Evolutionary conservation across 2,329 filamentous ascomycete species (phyloP).

Genomic region (Teratosphaeria gauchensis): DNA sequence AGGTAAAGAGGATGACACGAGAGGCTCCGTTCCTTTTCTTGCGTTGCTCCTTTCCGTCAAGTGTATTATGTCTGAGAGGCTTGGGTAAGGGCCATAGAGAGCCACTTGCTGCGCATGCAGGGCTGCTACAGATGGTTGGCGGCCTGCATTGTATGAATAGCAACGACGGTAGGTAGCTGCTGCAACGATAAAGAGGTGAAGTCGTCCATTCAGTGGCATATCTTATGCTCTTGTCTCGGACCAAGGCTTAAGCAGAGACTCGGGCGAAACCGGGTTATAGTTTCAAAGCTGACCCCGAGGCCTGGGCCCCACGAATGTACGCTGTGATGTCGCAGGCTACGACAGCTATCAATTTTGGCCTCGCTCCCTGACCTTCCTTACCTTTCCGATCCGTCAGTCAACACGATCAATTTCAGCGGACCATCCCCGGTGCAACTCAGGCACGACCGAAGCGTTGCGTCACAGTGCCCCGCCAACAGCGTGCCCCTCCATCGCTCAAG

Average conservation of each 20-base stretch:
- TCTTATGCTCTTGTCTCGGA: not conserved
- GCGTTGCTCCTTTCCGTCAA: constrained; percentile 1
- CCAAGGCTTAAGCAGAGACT: not conserved
- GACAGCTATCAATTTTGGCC: not conserved
- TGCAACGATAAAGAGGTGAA: not conserved
- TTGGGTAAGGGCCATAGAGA: not conserved
- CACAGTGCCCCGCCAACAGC: not conserved
- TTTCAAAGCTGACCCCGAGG: not conserved
- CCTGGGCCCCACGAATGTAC: not conserved
- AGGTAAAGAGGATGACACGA: not conserved
- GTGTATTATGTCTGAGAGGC: not conserved
- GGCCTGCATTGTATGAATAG: constrained; percentile 6
- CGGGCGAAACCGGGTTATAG: not conserved
- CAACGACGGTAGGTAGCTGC: constrained; percentile 7
- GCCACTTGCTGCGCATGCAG: not conserved
- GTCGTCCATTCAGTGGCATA: not conserved
- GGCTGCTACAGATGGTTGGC: not conserved
- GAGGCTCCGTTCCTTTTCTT: constrained; percentile 11
- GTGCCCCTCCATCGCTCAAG: not conserved
- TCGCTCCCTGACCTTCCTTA: not conserved
- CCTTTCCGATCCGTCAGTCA: not conserved
- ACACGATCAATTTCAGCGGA: not conserved
- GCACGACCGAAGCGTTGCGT: not conserved
- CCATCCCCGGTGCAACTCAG: not conserved
- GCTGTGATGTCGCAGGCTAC: not conserved